Percentiles rank a stretch among this genome's conserved stretches.
Conservation (phyloP, 129 eudicot species). For the Chrysanthemum seticuspe region DNA sequence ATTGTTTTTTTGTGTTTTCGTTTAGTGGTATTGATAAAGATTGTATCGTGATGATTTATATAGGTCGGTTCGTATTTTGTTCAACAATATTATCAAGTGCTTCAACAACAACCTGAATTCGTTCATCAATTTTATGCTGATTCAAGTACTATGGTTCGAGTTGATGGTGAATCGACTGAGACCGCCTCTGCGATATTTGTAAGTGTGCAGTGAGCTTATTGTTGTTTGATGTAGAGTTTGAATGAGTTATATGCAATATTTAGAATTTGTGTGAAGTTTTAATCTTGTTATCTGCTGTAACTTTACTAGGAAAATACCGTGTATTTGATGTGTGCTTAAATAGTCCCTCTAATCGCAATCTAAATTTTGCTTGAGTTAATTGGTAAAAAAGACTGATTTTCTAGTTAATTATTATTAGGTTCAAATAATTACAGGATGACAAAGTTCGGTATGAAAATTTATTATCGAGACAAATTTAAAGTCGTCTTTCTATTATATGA, state of each 20-base stretch:
- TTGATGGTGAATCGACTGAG: conserved; percentile 60
- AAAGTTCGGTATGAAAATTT: too few relatives aligned
- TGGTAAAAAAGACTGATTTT: too few relatives aligned
- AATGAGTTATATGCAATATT: not conserved
- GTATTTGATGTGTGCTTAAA: too few relatives aligned
- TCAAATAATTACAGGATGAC: too few relatives aligned
- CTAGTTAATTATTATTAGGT: too few relatives aligned
- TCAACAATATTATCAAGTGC: conserved; percentile 70
- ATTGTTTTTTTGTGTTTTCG: not conserved
- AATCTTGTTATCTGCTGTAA: too few relatives aligned
- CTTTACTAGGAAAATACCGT: too few relatives aligned
- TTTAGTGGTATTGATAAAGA: not conserved
- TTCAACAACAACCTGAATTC: conserved; percentile 65
- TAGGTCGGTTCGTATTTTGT: conserved; percentile 94
- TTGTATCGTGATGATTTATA: conserved; percentile 13
- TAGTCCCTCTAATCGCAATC: too few relatives aligned
- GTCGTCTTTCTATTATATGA: too few relatives aligned
- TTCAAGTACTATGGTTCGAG: conserved; percentile 66
- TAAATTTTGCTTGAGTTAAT: too few relatives aligned
- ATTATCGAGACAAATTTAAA: too few relatives aligned
- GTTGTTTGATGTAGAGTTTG: conserved; percentile 1
- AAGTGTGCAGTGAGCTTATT: conserved; percentile 10
- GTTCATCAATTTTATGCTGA: conserved; percentile 75
- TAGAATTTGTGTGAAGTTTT: not conserved
- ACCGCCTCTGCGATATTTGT: conserved; percentile 68